These are phyloP conservation scores for Larix sibirica DNA, from an alignment of 83 land plant species.

Conservation along the genomic window DNA sequence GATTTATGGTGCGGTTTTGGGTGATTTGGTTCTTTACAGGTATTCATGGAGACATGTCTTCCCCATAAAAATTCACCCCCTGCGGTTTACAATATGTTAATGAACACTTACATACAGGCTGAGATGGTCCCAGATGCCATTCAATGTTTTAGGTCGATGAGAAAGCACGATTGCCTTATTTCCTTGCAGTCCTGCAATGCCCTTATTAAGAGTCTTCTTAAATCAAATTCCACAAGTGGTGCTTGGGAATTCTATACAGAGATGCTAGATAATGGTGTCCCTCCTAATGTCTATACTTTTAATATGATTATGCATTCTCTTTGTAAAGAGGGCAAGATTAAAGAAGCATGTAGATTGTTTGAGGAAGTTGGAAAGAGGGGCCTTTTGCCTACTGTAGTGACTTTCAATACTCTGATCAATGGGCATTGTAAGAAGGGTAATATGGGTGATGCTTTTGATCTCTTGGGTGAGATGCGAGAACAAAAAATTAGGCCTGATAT, in stretches of 20 bases:
- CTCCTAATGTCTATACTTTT: constrained; percentile 39
- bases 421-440: constrained; percentile 29
- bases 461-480: constrained; percentile 45
- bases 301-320: constrained; percentile 53
- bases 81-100: constrained; percentile 17
- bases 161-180: background rate
- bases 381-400: constrained; percentile 22
- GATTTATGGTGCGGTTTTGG: no score
- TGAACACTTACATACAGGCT: background rate
- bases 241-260: constrained; percentile 7
- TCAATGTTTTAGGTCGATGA: constrained; percentile 11
- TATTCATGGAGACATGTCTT: background rate
- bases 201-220: background rate
- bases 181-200: constrained; percentile 13
- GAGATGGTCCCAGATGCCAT: constrained; percentile 15
- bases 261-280: constrained; percentile 52
- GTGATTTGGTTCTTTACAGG: no score
- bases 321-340: constrained; percentile 53
- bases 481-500: constrained; percentile 43
- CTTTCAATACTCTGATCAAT: constrained; percentile 30
- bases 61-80: background rate
- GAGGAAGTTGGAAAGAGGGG: constrained; percentile 22
- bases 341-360: constrained; percentile 26
- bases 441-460: constrained; percentile 30
- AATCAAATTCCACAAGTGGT: background rate